A percentile compares a stretch with the other conserved stretches of the same genome.
Conservation (phyloP, 139 green algal genomes). For the Coelastrella sp. region DNA sequence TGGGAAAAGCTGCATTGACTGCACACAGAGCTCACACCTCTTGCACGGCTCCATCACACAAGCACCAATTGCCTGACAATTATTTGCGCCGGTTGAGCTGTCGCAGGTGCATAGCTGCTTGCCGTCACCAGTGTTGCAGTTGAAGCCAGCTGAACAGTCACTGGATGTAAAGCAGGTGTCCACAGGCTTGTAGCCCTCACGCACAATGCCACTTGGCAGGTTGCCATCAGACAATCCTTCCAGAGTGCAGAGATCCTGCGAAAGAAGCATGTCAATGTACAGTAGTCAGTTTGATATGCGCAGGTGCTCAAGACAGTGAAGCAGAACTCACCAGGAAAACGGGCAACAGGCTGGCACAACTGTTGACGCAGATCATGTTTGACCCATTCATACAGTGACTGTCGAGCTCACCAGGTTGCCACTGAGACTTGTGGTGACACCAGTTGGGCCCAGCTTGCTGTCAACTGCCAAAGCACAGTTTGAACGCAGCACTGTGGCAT, state of each 20-base stretch:
- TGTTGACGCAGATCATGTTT: background rate
- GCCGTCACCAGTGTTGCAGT: background rate
- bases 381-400: background rate
- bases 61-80: background rate
- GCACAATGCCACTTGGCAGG: background rate
- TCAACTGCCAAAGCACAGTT: background rate
- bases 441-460: background rate
- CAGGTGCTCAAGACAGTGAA: too few species aligned
- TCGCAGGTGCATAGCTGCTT: background rate
- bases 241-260: background rate
- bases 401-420: background rate
- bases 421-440: background rate
- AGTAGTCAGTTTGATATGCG: too few species aligned
- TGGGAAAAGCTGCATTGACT: background rate
- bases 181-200: background rate
- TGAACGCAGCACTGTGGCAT: background rate
- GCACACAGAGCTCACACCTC: background rate
- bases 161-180: background rate
- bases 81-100: background rate
- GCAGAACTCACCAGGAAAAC: too few species aligned
- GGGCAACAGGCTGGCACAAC: background rate
- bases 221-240: background rate
- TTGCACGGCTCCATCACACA: constrained; percentile 10
- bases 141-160: background rate
- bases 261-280: too few species aligned